A percentile compares a stretch with the other conserved stretches of the same genome.
Conservation (phyloP, 176 grass and related monocot genomes). For the Carex pumila region DNA sequence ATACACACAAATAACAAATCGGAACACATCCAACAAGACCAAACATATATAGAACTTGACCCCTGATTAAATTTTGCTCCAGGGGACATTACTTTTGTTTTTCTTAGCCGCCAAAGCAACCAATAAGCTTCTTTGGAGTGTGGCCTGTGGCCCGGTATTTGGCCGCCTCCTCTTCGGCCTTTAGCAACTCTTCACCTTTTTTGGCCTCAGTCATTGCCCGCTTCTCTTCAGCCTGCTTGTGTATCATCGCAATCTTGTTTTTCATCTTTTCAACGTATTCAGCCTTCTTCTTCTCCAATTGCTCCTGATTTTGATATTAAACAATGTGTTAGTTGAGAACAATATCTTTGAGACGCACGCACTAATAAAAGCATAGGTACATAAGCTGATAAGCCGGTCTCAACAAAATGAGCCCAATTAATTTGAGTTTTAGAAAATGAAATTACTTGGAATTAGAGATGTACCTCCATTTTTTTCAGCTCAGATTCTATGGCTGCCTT, state of each 20-base stretch:
- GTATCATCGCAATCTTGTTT: slow-evolving; percentile 67
- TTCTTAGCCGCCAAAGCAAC: slow-evolving; percentile 68
- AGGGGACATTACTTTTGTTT: not conserved
- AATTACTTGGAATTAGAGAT: not conserved
- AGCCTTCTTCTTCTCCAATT: slow-evolving; percentile 86
- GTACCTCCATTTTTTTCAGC: slow-evolving; percentile 79
- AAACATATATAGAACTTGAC: not conserved
- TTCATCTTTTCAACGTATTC: slow-evolving; percentile 92
- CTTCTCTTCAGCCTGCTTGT: slow-evolving; percentile 92
- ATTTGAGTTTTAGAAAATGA: not conserved
- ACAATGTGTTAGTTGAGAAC: not conserved
- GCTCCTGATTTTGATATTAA: slow-evolving; percentile 43
- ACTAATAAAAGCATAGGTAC: not conserved
- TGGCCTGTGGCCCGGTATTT: slow-evolving; percentile 77
- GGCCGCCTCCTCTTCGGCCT: slow-evolving; percentile 71
- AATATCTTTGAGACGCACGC: not conserved
- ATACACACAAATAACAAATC: slow-evolving; percentile 13
- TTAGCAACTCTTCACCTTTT: slow-evolving; percentile 56
- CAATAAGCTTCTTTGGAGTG: slow-evolving; percentile 74
- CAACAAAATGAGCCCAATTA: not conserved
- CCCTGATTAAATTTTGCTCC: not conserved
- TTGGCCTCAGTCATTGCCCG: slow-evolving; percentile 64
- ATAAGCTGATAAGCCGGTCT: not conserved
- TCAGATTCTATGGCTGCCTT: slow-evolving; percentile 73
- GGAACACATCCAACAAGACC: not conserved